phyloP scores from a whole-genome alignment of 2,329 filamentous ascomycete genomes.

The Ascochyta viciae-villosae region DNA sequence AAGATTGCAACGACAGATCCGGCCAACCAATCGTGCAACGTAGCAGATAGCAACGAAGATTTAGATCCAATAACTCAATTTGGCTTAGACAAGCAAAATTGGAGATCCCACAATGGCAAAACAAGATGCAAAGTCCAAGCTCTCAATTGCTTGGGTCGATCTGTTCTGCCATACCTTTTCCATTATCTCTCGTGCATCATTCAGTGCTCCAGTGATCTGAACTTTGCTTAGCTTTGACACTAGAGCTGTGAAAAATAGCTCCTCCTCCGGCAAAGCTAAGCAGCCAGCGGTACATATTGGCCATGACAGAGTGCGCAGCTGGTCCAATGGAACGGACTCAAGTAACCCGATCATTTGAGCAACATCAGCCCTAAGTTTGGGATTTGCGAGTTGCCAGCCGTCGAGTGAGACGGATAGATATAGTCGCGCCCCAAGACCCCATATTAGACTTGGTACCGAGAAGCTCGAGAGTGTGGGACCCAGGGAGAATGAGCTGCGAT shows the following conservation, averaged over 20 bases:
- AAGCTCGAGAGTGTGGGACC: not conserved
- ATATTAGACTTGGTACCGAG: conserved; percentile 14
- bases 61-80: not conserved
- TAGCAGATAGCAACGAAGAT: not conserved
- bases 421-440: conserved; percentile 20
- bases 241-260: conserved; percentile 4
- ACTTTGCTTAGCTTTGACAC: conserved; percentile 4
- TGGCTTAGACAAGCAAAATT: conserved; percentile 12
- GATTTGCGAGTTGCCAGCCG: conserved; percentile 16
- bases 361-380: conserved; percentile 10
- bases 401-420: conserved; percentile 12
- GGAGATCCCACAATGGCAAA: conserved; percentile 13
- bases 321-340: conserved; percentile 1
- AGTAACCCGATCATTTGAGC: conserved; percentile 11
- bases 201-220: conserved; percentile 13
- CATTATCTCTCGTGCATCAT: conserved; percentile 16
- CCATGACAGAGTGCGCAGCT: conserved; percentile 22
- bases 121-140: conserved; percentile 15
- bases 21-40: not conserved
- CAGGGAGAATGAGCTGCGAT: not conserved
- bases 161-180: conserved; percentile 14
- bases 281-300: conserved; percentile 24
- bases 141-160: not conserved
- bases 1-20: not conserved
- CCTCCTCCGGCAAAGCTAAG: conserved; percentile 12